These are phyloP conservation scores for Magnusiomyces fungicola DNA, from an alignment of 1,139 yeast genomes.

Conservation along the genomic window DNA sequence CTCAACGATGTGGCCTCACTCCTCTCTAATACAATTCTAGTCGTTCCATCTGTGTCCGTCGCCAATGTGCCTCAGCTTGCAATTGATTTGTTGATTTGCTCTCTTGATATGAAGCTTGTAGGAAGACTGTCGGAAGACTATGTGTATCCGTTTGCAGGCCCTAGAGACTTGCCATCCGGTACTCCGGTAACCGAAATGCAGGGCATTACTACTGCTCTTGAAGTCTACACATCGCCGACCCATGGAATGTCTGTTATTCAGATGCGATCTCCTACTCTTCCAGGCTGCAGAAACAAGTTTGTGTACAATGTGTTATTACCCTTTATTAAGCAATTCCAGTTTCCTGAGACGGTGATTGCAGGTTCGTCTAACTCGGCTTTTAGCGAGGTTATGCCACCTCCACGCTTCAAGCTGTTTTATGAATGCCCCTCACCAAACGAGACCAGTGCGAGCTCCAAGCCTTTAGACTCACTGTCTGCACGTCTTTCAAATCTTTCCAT, in stretches of 20 bases:
- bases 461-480: slow-evolving; percentile 14
- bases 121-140: slow-evolving; percentile 51
- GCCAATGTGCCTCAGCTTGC: slow-evolving; percentile 89
- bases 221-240: slow-evolving; percentile 26
- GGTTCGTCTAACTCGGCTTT: slow-evolving; percentile 62
- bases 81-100: slow-evolving; percentile 64
- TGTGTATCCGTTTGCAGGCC: slow-evolving; percentile 79
- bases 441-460: not conserved
- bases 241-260: slow-evolving; percentile 50
- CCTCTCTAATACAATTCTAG: slow-evolving; percentile 27
- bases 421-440: slow-evolving; percentile 2
- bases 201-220: slow-evolving; percentile 56
- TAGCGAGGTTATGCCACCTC: slow-evolving; percentile 15
- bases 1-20: not conserved
- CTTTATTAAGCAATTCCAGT: slow-evolving; percentile 37
- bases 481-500: slow-evolving; percentile 20
- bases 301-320: slow-evolving; percentile 48
- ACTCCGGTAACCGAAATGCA: slow-evolving; percentile 14
- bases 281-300: slow-evolving; percentile 50
- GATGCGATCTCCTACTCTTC: slow-evolving; percentile 77
- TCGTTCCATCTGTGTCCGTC: slow-evolving; percentile 74
- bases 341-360: slow-evolving; percentile 47
- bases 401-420: slow-evolving; percentile 11
- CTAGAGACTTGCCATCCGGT: slow-evolving; percentile 46
- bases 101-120: slow-evolving; percentile 45